These are phyloP conservation scores for Chalciporus pseudorubinellus DNA, from an alignment of 768 basidiomycete genomes.

Conservation along the genomic window DNA sequence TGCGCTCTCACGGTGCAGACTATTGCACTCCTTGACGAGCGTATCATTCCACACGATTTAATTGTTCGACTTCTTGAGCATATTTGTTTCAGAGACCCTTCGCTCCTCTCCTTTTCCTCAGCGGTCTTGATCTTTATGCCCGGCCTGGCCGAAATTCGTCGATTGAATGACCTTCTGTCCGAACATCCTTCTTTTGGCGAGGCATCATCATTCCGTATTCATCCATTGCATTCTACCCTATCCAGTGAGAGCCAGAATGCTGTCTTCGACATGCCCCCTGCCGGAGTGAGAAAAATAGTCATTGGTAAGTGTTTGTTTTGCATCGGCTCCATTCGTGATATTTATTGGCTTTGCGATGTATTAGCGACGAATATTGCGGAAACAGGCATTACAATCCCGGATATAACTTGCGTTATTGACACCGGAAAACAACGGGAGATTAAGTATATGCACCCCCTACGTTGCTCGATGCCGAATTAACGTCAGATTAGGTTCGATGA, in stretches of 20 bases:
- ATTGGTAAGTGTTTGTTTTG: conserved; percentile 56
- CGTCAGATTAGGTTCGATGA: conserved; percentile 74
- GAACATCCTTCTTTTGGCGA: conserved; percentile 75
- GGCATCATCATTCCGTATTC: conserved; percentile 62
- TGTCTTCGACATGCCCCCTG: conserved; percentile 86
- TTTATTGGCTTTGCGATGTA: background rate
- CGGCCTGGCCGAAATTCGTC: conserved; percentile 89
- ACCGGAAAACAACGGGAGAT: conserved; percentile 93
- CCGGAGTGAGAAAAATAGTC: conserved; percentile 86
- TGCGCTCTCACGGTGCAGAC: conserved; percentile 71
- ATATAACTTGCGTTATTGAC: conserved; percentile 96
- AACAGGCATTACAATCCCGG: conserved; percentile 97
- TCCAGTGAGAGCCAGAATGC: conserved; percentile 88
- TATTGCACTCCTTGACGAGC: conserved; percentile 83
- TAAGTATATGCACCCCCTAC: conserved; percentile 46
- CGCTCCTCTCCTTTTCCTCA: conserved; percentile 57
- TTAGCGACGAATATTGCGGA: conserved; percentile 91
- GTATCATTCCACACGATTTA: conserved; percentile 88
- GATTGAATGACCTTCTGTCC: conserved; percentile 74
- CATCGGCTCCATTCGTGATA: too few relatives aligned
- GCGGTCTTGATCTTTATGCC: conserved; percentile 94
- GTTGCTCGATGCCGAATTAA: conserved; percentile 6
- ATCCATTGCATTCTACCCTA: conserved; percentile 89
- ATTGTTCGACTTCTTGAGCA: conserved; percentile 80
- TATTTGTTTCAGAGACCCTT: conserved; percentile 68